Evolutionary conservation across 257 asterid species (phyloP), one percentile per base, ranked within the genome.

Genomic region (Fraxinus quadrangulata): DNA sequence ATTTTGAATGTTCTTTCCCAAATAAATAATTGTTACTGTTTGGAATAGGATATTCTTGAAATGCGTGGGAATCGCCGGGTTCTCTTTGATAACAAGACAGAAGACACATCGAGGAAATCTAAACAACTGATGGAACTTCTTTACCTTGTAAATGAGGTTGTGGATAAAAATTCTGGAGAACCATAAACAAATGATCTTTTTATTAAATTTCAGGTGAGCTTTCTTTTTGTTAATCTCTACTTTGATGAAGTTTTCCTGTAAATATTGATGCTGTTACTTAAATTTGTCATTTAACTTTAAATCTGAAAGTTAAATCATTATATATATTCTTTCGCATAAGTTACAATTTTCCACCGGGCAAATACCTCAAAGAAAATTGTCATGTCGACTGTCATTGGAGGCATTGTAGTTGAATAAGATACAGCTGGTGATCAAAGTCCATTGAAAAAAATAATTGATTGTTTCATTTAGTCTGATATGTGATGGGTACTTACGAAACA

Each of bases 1-100:
- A 37, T 37, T 37, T 37, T 23, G n/a, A 4, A 28, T 14, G 36
- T 30, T 40, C 47, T 40, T 40, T 6, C 31, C 7, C 34, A 16
- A 28, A 56, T 7, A 45, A 8, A 31, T 71, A 42, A 42, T 11
- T 56, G 66, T 68, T 68, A 33, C 31, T 33, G 4, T 23, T 65
- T 77, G 78, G 26, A 75, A 24, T 69, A 92, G 97, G 84, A 80
- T 77, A 85, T 80, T 33, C 89, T 92, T 16, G 24, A 24, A 16
- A 74, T 85, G 88, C 92, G 96, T 79, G 94, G 92, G 72, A 85
- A 92, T 66, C 86, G 98, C 67, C 21, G 65, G 63, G 89, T 92
- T 40, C 85, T 91, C 21, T 91, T 92, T 77, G 91, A 93, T 81
- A 93, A 93, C 82, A 81, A 70, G 83, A 85, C 95, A 3, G 79